Evolutionary conservation across 176 grass and related monocot species (phyloP).

Genomic region (Ensete ventricosum): DNA sequence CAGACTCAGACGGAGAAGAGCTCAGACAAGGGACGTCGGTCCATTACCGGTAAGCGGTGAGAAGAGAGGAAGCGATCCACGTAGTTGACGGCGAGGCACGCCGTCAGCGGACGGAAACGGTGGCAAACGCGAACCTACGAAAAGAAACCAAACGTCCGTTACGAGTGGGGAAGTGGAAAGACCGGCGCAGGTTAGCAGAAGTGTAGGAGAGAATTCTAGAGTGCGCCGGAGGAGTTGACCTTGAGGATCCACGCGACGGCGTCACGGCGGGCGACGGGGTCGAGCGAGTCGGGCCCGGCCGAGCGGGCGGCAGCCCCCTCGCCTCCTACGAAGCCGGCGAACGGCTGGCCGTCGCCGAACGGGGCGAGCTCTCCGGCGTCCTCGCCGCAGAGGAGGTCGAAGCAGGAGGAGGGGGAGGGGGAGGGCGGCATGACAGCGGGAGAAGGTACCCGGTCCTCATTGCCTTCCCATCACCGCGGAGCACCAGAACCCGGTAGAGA

Average conservation of each 20-base stretch:
- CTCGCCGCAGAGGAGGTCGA: constrained; percentile 10
- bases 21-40: neutral
- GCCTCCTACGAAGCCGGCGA: constrained; percentile 3
- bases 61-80: constrained; percentile 84
- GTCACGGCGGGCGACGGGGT: constrained; percentile 50
- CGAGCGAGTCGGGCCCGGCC: constrained; percentile 44
- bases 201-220: neutral
- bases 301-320: constrained; percentile 42
- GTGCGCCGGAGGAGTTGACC: constrained; percentile 26
- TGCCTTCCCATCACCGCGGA: constrained; percentile 3
- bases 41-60: constrained; percentile 57
- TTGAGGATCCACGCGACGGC: constrained; percentile 81
- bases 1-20: neutral
- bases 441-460: neutral
- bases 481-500: neutral
- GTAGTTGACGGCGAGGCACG: constrained; percentile 95
- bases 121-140: constrained; percentile 56
- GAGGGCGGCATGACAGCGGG: neutral
- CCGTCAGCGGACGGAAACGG: constrained; percentile 68
- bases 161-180: neutral
- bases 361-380: neutral
- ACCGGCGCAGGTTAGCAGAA: constrained; percentile 1
- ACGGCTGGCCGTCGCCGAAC: neutral
- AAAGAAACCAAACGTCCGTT: neutral
- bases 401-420: neutral